Evolutionary conservation across 805 yeast species (phyloP), one percentile per base, ranked within the genome.

Genomic region (Isabelozyma gotoi): DNA sequence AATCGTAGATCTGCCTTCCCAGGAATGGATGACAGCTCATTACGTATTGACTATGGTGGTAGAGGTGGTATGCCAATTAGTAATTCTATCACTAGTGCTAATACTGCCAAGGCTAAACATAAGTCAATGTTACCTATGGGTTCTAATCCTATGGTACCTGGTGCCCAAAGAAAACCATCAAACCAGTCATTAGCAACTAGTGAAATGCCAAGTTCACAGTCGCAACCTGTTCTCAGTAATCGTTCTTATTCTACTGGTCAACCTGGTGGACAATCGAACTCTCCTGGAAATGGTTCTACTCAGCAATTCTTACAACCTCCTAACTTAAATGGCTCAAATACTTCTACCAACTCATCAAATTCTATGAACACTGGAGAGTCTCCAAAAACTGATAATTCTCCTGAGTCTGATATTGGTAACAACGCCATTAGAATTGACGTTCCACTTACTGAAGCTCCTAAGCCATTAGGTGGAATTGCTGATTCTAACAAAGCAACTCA

Each of bases 21-120:
- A 5, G 59, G 53, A 35, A 58, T 65, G 57, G 56, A 56, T 16
- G 66, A 63, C n/a, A 55, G 53, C 45, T 46, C 48, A 17, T 38
- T 60, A 19, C 65, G 63, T 2, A 42, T 69, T 15, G 76, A 71
- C 52, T 60, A 68, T 59, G 75, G 76, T 11, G 75, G 74, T n/a
- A 59, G 76, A 50, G 76, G 74, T 16, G 76, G 76, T 6, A 71
- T 71, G 76, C 76, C 75, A 2, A 65, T 64, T 33, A 39, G 14
- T 42, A n/a, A n/a, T 24, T 46, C 42, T 55, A 51, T 39, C 51
- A 53, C 37, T 46, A 16, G 41, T 48, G 41, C 55, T 6, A 47
- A 56, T 39, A 48, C 50, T 36, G 53, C 16, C 32, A 37, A 19
- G 39, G 42, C 38, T 34, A 24, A 15, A 33, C 36, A 33, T 21